Conservation (phyloP, 768 basidiomycete species). For the Lactarius sanguifluus region DNA sequence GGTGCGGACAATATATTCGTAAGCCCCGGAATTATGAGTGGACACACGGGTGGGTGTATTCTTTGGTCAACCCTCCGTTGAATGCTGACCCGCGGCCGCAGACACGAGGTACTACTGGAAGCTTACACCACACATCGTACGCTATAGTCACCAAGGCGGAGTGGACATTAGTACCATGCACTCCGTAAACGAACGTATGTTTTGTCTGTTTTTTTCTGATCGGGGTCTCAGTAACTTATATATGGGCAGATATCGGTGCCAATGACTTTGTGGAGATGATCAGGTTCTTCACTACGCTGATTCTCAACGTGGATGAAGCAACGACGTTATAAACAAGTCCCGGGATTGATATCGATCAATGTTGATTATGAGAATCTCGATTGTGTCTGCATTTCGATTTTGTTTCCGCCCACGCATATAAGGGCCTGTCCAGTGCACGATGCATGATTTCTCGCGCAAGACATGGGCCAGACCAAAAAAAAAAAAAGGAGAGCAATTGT, state of each 20-base stretch:
- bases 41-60: slow-evolving; percentile 38
- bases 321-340: slow-evolving; percentile 2
- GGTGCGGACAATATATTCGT: slow-evolving; percentile 37
- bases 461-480: no score
- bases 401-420: no score
- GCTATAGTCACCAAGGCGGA: slow-evolving; percentile 30
- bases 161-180: slow-evolving; percentile 56
- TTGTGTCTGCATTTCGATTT: no score
- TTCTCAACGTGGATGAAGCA: slow-evolving; percentile 65
- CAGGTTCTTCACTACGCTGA: slow-evolving; percentile 61
- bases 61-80: neutral
- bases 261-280: slow-evolving; percentile 62
- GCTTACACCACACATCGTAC: slow-evolving; percentile 27
- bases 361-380: no score
- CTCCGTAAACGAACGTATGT: slow-evolving; percentile 62
- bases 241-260: slow-evolving; percentile 44
- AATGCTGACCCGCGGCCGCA: slow-evolving; percentile 1
- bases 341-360: no score
- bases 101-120: slow-evolving; percentile 28
- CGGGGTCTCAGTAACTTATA: neutral
- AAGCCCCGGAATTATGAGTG: slow-evolving; percentile 41
- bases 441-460: no score
- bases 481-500: no score
- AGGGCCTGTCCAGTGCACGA: no score
- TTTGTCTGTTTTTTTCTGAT: neutral